A percentile compares a stretch with the other conserved stretches of the same genome.
Conservation (phyloP, 257 asterid genomes). For the Oldenlandia corymbosa region DNA sequence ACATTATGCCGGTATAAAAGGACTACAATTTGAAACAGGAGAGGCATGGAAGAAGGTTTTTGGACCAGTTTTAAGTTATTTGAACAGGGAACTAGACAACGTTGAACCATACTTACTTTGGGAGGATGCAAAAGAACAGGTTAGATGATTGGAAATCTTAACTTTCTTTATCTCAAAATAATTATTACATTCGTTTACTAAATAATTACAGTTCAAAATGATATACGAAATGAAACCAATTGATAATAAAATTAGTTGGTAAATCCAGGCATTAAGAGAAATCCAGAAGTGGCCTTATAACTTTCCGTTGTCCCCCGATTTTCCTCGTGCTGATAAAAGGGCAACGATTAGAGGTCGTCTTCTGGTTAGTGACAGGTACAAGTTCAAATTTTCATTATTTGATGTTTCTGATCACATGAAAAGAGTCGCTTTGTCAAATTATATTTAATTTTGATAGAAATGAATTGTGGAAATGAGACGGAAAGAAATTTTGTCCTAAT, state of each 20-base stretch:
- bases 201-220: too few relatives aligned
- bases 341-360: conserved; percentile 61
- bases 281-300: conserved; percentile 73
- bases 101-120: conserved; percentile 45
- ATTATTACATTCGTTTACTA: too few relatives aligned
- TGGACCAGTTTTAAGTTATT: conserved; percentile 69
- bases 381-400: too few relatives aligned
- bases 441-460: too few relatives aligned
- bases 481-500: too few relatives aligned
- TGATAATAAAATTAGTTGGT: not conserved
- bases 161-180: too few relatives aligned
- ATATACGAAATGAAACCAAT: too few relatives aligned
- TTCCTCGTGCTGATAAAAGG: conserved; percentile 38
- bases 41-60: conserved; percentile 44
- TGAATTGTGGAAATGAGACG: too few relatives aligned
- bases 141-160: too few relatives aligned
- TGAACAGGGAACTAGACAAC: conserved; percentile 42
- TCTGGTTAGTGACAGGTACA: conserved; percentile 42
- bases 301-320: conserved; percentile 51
- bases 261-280: conserved; percentile 31
- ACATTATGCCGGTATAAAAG: not conserved
- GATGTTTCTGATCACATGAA: too few relatives aligned
- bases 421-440: too few relatives aligned
- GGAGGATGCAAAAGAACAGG: conserved; percentile 76
- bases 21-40: not conserved